phyloP scores from a whole-genome alignment of 148 eudicot species.

The Rhododendron ferrugineum region DNA sequence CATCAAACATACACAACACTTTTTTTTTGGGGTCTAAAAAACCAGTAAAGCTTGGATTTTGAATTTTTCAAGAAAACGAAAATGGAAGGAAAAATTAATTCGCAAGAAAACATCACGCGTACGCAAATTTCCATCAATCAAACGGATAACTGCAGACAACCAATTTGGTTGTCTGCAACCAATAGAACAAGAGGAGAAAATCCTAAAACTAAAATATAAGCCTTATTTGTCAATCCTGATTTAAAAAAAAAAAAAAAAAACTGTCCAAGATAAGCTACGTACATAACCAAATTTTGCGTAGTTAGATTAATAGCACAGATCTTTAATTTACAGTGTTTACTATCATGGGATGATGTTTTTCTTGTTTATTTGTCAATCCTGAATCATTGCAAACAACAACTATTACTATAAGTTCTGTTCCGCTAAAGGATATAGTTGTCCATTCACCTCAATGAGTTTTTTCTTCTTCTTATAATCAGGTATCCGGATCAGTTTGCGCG shows the following conservation, averaged over 20 bases:
- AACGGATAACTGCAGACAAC: neutral
- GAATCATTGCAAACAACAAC: too few relatives aligned
- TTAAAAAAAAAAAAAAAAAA: neutral
- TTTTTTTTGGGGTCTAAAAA: neutral
- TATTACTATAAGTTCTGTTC: neutral
- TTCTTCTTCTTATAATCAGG: too few relatives aligned
- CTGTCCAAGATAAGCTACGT: too few relatives aligned
- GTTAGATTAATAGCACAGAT: neutral
- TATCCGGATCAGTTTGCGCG: neutral
- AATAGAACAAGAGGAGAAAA: neutral
- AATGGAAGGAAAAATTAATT: neutral
- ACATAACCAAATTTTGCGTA: neutral
- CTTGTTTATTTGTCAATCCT: neutral
- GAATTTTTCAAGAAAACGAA: neutral
- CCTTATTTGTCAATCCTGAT: too few relatives aligned
- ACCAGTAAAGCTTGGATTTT: neutral
- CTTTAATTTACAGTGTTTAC: neutral
- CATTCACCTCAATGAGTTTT: neutral
- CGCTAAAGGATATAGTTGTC: neutral
- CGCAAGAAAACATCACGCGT: neutral
- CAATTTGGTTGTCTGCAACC: too few relatives aligned
- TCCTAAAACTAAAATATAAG: neutral
- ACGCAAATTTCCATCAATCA: neutral
- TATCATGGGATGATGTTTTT: neutral
- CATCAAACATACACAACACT: neutral